phyloP scores from a whole-genome alignment of 768 basidiomycete species.

The Plicaturopsis crispa region DNA sequence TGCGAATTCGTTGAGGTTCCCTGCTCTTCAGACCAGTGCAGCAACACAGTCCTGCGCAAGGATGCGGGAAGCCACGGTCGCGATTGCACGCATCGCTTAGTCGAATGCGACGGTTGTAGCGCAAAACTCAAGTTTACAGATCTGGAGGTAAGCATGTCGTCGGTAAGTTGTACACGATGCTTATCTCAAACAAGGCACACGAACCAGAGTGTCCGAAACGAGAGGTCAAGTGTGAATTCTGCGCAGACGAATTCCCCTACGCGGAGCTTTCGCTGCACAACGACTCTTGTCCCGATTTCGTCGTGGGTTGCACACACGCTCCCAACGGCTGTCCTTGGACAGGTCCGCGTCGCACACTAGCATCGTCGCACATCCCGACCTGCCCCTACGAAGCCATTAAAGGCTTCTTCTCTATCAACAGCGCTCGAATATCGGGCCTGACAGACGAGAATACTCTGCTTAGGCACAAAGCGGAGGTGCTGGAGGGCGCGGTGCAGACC shows the following conservation, averaged over 20 bases:
- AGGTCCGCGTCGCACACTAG: constrained; percentile 31
- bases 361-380: constrained; percentile 25
- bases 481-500: constrained; percentile 47
- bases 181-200: constrained; percentile 26
- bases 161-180: constrained; percentile 2
- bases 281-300: constrained; percentile 28
- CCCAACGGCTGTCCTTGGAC: constrained; percentile 47
- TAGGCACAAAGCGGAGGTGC: constrained; percentile 44
- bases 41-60: constrained; percentile 33
- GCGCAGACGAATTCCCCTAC: constrained; percentile 27
- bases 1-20: constrained; percentile 51
- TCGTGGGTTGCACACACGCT: constrained; percentile 37
- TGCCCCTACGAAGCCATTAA: constrained; percentile 59
- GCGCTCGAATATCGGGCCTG: constrained; percentile 31
- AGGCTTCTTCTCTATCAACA: constrained; percentile 45
- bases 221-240: constrained; percentile 31
- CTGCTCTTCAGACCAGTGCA: constrained; percentile 43
- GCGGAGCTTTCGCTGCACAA: constrained; percentile 26
- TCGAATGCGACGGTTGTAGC: constrained; percentile 33
- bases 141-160: constrained; percentile 25
- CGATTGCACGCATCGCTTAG: constrained; percentile 26
- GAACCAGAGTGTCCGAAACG: constrained; percentile 27
- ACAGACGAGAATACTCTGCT: constrained; percentile 61
- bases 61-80: constrained; percentile 36
- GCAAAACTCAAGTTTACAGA: constrained; percentile 23